A percentile compares a stretch with the other conserved stretches of the same genome.
phyloP scores from a whole-genome alignment of 768 basidiomycete species.

The Paxillus ammoniavirescens region DNA sequence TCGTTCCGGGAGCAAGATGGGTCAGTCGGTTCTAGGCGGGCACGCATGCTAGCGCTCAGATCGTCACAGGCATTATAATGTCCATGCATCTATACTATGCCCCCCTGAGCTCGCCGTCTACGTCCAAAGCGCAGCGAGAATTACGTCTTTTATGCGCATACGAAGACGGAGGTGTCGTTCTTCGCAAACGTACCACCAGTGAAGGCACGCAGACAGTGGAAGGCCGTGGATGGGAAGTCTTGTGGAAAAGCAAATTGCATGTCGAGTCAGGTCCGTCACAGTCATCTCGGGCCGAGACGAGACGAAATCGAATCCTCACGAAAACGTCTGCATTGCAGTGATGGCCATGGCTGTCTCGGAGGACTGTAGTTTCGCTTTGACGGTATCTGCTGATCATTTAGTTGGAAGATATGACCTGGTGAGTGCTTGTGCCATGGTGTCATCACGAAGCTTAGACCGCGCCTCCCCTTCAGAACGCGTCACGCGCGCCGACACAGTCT shows the following conservation, averaged over 20 bases:
- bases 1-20: conserved; percentile 54
- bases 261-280: conserved; percentile 62
- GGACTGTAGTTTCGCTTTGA: conserved; percentile 59
- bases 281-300: background rate
- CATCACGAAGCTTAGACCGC: background rate
- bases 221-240: conserved; percentile 67
- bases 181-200: conserved; percentile 49
- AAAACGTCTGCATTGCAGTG: conserved; percentile 41
- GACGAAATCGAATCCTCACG: background rate
- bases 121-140: conserved; percentile 31
- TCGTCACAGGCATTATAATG: conserved; percentile 82
- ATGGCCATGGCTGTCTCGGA: conserved; percentile 82
- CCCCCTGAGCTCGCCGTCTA: conserved; percentile 29
- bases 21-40: conserved; percentile 32
- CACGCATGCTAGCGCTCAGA: background rate
- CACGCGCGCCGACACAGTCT: conserved; percentile 7
- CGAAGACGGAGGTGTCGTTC: conserved; percentile 83
- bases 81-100: conserved; percentile 64
- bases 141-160: conserved; percentile 73
- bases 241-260: conserved; percentile 70
- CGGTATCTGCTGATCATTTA: conserved; percentile 85
- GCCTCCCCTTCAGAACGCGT: conserved; percentile 2
- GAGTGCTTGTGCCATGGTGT: conserved; percentile 9
- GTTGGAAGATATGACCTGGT: conserved; percentile 64
- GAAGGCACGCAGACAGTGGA: conserved; percentile 49